Evolutionary conservation across 2,329 filamentous ascomycete genomes (phyloP), one percentile per base, ranked within the genome.

Genomic region (Fusarium tuaranense): DNA sequence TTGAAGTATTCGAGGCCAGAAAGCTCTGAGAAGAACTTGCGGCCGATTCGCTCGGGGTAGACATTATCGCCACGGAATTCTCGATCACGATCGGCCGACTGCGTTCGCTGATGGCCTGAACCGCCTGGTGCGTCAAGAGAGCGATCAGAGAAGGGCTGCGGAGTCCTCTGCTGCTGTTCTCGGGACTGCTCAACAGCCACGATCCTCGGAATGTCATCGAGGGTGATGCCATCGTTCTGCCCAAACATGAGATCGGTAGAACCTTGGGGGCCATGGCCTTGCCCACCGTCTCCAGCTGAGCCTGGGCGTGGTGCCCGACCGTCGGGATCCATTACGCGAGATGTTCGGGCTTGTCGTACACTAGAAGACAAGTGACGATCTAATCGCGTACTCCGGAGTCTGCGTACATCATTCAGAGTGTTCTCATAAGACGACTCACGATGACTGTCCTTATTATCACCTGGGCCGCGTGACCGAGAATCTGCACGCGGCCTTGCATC

Each of bases 1-100:
- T 98, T 98, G 82, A 99, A 98, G 81, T 98, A 98, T 81, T 99
- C 97, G 34, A 99, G 87, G 1, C 94, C 95, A 3, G 97, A 97
- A 7, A 99, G 89, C 81, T 99, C 97, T 0, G 97, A 98, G 81
- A 99, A 99, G 84, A 97, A 99, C 77, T 92, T 94, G 80, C 96
- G 94, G 1, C 88, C 84, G 80, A 87, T 83, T 62, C 85, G 88
- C 69, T 88, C 86, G 7, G 89, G 87, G 22, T 89, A 85, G 10
- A 85, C 84, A 38, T 93, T 91, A 10, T 80, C 83, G 25, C 83
- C 79, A 34, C 90, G 89, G 7, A 87, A 78, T 22, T 89, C 87
- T 61, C 87, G 86, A 63, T 87, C 87, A 63, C 86, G 84, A 27
- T 86, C 85, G 13, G 85, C 88, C 73, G 86, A 89, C 79, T 83